Conservation (phyloP, 352 stramenopile species). For the Phytophthora hybrid region DNA sequence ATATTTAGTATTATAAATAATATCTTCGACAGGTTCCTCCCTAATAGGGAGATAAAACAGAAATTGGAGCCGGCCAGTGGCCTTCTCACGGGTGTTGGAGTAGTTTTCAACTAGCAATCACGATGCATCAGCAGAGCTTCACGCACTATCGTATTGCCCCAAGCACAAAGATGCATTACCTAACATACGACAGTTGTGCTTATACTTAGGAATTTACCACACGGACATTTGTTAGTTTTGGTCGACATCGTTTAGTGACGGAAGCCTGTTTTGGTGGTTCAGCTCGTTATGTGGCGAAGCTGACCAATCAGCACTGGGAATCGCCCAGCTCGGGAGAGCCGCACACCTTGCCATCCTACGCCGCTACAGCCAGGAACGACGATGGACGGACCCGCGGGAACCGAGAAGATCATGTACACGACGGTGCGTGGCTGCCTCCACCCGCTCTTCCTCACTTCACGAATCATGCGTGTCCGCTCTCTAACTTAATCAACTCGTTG, state of each 20-base stretch:
- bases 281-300: slow-evolving; percentile 2
- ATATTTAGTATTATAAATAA: no score
- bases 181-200: not conserved
- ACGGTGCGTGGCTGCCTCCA: slow-evolving; percentile 48
- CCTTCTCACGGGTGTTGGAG: slow-evolving; percentile 92
- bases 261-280: slow-evolving; percentile 3
- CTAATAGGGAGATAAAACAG: slow-evolving; percentile 77
- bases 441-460: not conserved
- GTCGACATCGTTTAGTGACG: not conserved
- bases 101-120: slow-evolving; percentile 97
- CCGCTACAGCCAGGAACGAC: slow-evolving; percentile 31
- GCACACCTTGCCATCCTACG: slow-evolving; percentile 32
- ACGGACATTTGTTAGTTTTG: slow-evolving; percentile 36
- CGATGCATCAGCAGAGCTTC: slow-evolving; percentile 94
- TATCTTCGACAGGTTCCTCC: no score
- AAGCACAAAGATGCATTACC: slow-evolving; percentile 87
- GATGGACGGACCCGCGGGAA: slow-evolving; percentile 73
- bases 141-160: slow-evolving; percentile 94
- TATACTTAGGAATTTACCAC: slow-evolving; percentile 30
- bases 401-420: slow-evolving; percentile 83
- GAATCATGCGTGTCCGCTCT: not conserved
- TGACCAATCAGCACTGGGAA: slow-evolving; percentile 23
- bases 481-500: not conserved
- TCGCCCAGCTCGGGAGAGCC: slow-evolving; percentile 16
- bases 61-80: slow-evolving; percentile 93